A percentile compares a stretch with the other conserved stretches of the same genome.
phyloP scores from a whole-genome alignment of 148 eudicot species.

The Cornus kousa region DNA sequence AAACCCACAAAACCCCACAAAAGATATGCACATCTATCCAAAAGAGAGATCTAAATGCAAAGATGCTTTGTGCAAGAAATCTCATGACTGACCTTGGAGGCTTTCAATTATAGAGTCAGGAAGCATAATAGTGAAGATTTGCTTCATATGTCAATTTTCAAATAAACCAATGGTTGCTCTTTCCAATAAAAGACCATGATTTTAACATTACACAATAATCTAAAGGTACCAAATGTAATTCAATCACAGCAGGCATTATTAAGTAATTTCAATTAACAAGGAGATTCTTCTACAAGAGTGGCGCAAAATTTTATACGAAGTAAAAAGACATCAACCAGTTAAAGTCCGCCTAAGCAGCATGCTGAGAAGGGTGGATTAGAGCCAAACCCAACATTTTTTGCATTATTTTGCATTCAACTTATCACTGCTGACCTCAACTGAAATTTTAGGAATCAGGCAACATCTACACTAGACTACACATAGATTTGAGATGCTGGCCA shows the following conservation, averaged over 20 bases:
- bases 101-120: neutral
- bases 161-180: too few species aligned
- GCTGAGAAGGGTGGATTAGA: too few species aligned
- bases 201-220: neutral
- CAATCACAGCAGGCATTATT: neutral
- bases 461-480: neutral
- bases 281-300: neutral
- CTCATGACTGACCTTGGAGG: neutral
- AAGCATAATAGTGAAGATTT: neutral
- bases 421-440: constrained; percentile 9
- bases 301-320: neutral
- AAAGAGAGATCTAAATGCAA: too few species aligned
- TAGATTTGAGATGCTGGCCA: neutral
- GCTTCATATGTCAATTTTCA: too few species aligned
- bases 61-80: neutral
- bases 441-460: neutral
- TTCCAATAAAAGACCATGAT: neutral
- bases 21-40: too few species aligned
- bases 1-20: neutral
- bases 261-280: neutral
- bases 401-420: neutral
- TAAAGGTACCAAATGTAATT: neutral
- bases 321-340: too few species aligned
- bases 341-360: too few species aligned
- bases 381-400: too few species aligned